Evolutionary conservation across 768 basidiomycete genomes (phyloP), one percentile per base, ranked within the genome.

Genomic region (Lepiota brunneoincarnata): DNA sequence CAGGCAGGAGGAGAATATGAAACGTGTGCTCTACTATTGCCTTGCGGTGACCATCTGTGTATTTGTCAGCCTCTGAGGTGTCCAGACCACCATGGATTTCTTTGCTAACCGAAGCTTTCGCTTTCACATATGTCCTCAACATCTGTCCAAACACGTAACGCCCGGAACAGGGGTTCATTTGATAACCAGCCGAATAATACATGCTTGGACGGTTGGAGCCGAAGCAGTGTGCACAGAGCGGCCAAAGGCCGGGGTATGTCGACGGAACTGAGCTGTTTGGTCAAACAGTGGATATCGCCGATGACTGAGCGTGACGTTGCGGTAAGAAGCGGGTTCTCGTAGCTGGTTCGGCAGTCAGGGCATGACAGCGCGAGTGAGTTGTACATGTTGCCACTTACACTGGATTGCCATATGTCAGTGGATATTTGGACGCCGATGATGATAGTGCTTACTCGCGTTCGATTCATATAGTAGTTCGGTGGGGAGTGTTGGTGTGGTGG

Each of bases 21-120:
- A 92, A 76, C 1, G 87, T 90, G 65, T 91, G 91, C 63, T 91
- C 86, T 42, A 92, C 82, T 21, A 91, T 84, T 38, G 80, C 80
- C 68, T 82, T 85, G 52, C 81, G 79, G 62, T 86, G 83, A 17
- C 89, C 87, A 65, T 91, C 90, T 91, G 55, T 6, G 35, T 20
- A 24, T 18, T n/a, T 35, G 43, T 49, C 23, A 55, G 28, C 18
- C 17, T 31, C n/a, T 15, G 17, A 12, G 6, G 12, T 21, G n/a
- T 6, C 31, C 14, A n/a, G 12, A 43, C 4, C 31, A 31, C 31
- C 7, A 44, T 23, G 6, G 31, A 46, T 12, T 24, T 20, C 37
- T 48, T 53, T 36, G 61, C 66, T 52, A 58, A 89, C 89, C 89
- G 64, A 89, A 92, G 58, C 82, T 86, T 61, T 91, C 90, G 63